Percentiles rank a stretch among this genome's conserved stretches.
Conservation (phyloP, 306 rosid species). For the Malus sylvestris region DNA sequence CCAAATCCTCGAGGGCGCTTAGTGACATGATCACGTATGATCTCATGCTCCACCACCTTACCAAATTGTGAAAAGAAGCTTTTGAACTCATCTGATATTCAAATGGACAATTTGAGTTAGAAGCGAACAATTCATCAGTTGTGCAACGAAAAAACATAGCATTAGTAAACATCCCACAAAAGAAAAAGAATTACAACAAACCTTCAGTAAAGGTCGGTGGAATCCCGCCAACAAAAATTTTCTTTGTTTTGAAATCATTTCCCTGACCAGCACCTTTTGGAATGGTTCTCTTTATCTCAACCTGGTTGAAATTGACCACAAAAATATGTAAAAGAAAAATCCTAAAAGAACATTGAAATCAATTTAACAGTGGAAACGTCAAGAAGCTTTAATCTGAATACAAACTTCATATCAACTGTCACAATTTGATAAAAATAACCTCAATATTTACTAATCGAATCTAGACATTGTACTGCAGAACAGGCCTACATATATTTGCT, state of each 20-base stretch:
- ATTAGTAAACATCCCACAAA: neutral
- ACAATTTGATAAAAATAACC: neutral
- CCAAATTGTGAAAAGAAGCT: constrained; percentile 59
- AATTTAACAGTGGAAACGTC: neutral
- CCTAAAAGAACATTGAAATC: neutral
- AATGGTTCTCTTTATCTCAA: constrained; percentile 85
- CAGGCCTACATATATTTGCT: neutral
- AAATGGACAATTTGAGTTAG: neutral
- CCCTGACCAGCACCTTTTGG: constrained; percentile 59
- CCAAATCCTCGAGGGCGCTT: constrained; percentile 82
- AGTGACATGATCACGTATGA: constrained; percentile 64
- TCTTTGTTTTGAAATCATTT: constrained; percentile 66
- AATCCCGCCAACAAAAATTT: constrained; percentile 75
- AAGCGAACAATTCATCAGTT: neutral
- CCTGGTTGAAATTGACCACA: constrained; percentile 20
- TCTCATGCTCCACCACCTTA: constrained; percentile 68
- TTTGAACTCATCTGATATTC: constrained; percentile 39
- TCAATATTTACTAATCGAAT: neutral
- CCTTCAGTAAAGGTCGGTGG: constrained; percentile 62
- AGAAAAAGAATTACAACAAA: constrained; percentile 5
- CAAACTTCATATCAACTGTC: neutral
- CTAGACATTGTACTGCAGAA: neutral
- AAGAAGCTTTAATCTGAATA: neutral
- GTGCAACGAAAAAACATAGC: neutral
- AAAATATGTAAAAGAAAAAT: too few relatives aligned